phyloP scores from a whole-genome alignment of 2,329 filamentous ascomycete species.

The Fusarium transvaalense region DNA sequence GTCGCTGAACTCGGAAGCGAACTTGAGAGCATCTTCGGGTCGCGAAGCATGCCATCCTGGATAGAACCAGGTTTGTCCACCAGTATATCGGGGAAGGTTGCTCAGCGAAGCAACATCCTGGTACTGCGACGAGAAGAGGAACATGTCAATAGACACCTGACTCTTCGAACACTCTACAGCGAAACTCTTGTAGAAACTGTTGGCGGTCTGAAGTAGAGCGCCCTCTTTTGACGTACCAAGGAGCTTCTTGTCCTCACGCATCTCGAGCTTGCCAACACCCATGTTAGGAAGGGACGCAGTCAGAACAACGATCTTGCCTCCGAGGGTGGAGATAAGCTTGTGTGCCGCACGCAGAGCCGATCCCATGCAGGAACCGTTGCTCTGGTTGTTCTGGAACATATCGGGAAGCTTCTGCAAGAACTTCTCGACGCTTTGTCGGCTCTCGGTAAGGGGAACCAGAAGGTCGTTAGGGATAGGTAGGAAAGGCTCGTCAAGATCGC shows the following conservation, averaged over 20 bases:
- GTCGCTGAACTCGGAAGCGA: conserved; percentile 95
- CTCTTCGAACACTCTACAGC: conserved; percentile 99
- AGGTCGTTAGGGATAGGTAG: conserved; percentile 93
- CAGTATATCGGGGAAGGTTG: conserved; percentile 95
- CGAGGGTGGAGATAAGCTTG: conserved; percentile 93
- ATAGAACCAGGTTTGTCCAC: conserved; percentile 98
- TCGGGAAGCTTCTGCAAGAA: conserved; percentile 91
- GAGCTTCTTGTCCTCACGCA: conserved; percentile 96
- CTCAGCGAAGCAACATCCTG: conserved; percentile 97
- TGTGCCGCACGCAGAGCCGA: conserved; percentile 92
- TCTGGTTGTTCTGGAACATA: conserved; percentile 97
- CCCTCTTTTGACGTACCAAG: conserved; percentile 95
- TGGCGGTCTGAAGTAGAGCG: conserved; percentile 87
- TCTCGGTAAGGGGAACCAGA: conserved; percentile 88
- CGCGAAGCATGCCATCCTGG: conserved; percentile 96
- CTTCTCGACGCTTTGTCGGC: conserved; percentile 88
- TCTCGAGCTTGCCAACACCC: conserved; percentile 88
- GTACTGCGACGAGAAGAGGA: conserved; percentile 94
- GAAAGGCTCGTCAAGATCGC: conserved; percentile 96
- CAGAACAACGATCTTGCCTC: conserved; percentile 93
- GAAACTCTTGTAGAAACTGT: conserved; percentile 99
- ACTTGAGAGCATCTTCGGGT: conserved; percentile 96
- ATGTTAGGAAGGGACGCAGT: conserved; percentile 91
- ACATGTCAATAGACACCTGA: conserved; percentile 98
- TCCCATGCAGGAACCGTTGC: conserved; percentile 91